These are phyloP conservation scores for Heliocybe sulcata DNA, from an alignment of 1,284 basidiomycete genomes.

Conservation along the genomic window DNA sequence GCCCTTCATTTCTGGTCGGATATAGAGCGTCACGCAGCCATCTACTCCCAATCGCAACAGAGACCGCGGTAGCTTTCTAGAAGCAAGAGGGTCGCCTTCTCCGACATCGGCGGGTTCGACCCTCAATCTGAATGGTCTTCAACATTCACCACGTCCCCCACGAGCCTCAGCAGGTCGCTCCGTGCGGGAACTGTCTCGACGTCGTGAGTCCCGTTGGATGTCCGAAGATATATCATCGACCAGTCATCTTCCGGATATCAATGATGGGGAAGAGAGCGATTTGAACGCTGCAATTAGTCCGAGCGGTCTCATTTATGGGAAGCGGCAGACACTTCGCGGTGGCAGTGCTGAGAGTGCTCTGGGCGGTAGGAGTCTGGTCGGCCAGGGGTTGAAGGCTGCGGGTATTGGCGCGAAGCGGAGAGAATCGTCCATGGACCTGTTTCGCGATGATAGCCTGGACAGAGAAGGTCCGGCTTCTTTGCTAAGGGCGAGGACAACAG, in stretches of 20 bases:
- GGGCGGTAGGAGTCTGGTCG: conserved; percentile 46
- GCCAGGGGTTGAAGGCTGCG: conserved; percentile 66
- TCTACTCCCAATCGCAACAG: conserved; percentile 11
- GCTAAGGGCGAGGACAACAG: conserved; percentile 8
- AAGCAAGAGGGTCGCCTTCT: conserved; percentile 3
- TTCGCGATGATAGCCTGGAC: conserved; percentile 15
- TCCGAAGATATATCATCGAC: conserved; percentile 29
- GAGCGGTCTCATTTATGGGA: conserved; percentile 16
- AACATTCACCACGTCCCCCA: neutral
- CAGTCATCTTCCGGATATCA: conserved; percentile 10
- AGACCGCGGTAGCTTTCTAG: conserved; percentile 1
- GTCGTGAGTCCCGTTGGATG: conserved; percentile 46
- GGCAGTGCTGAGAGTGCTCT: conserved; percentile 64
- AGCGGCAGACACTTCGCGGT: conserved; percentile 42
- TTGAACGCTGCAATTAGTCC: conserved; percentile 8
- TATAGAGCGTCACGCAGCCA: conserved; percentile 6
- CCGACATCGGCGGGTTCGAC: neutral
- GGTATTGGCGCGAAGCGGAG: conserved; percentile 43
- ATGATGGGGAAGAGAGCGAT: conserved; percentile 21
- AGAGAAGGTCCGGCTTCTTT: neutral
- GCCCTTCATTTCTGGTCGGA: neutral
- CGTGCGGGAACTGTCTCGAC: conserved; percentile 34
- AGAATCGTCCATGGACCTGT: conserved; percentile 30
- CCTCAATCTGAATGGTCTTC: conserved; percentile 8
- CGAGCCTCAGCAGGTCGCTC: conserved; percentile 9